These are phyloP conservation scores for Ophiostoma montium DNA, from an alignment of 2,329 filamentous ascomycete species.

Conservation along the genomic window DNA sequence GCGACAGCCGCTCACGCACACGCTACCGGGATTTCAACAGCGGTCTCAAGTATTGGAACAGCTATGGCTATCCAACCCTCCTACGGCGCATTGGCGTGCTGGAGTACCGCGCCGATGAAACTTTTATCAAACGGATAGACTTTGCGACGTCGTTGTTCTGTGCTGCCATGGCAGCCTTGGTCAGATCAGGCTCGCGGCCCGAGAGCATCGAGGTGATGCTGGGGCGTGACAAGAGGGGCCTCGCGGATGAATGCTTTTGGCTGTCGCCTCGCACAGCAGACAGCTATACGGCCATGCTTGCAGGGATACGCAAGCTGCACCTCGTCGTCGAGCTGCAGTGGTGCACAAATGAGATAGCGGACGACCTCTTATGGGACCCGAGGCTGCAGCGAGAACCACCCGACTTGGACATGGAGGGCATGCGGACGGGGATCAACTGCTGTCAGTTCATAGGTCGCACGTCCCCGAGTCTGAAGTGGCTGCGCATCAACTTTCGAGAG, in stretches of 20 bases:
- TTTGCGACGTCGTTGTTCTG: no score
- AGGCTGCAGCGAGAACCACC: neutral
- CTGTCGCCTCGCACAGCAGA: neutral
- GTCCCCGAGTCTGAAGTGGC: slow-evolving; percentile 30
- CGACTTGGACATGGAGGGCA: neutral
- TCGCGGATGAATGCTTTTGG: neutral
- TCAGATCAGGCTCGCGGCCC: neutral
- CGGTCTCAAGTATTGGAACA: slow-evolving; percentile 30
- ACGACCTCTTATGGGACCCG: no score
- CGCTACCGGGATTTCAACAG: slow-evolving; percentile 33
- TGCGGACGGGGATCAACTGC: neutral
- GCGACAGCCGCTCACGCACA: slow-evolving; percentile 39
- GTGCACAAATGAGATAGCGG: no score
- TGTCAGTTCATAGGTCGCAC: neutral
- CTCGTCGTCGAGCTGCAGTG: slow-evolving; percentile 27
- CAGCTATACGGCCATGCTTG: neutral
- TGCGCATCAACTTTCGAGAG: slow-evolving; percentile 36
- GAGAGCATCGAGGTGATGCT: neutral
- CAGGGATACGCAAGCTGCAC: slow-evolving; percentile 18
- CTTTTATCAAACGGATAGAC: neutral
- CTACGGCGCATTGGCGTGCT: no score
- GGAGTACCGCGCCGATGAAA: no score
- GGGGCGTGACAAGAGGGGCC: neutral
- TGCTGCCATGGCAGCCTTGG: neutral
- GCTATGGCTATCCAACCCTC: slow-evolving; percentile 27